These are phyloP conservation scores for Turritis glabra DNA, from an alignment of 345 rosid species.

Conservation along the genomic window DNA sequence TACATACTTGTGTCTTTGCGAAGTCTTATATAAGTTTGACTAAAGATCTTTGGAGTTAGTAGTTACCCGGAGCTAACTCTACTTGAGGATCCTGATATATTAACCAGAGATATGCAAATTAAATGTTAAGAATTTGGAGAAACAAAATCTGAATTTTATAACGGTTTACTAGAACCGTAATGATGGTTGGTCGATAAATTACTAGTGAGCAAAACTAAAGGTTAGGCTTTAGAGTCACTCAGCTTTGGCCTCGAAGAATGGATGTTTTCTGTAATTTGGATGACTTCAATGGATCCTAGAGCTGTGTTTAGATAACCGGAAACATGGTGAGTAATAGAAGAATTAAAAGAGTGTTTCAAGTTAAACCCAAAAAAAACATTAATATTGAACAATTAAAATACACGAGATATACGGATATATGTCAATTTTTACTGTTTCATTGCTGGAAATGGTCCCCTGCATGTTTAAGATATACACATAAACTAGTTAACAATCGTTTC, in stretches of 20 bases:
- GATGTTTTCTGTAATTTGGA: not conserved
- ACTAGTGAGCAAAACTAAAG: not conserved
- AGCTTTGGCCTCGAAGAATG: not conserved
- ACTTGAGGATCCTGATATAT: not conserved
- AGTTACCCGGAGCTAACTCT: not conserved
- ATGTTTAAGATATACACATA: conserved; percentile 19
- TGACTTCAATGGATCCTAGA: not conserved
- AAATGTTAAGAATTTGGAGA: not conserved
- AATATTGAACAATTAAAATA: not conserved
- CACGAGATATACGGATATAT: conserved; percentile 3
- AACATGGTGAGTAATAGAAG: conserved; percentile 13
- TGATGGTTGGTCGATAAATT: not conserved
- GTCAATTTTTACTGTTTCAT: conserved; percentile 35
- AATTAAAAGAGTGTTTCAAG: not conserved
- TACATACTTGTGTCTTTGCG: not conserved
- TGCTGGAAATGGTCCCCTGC: conserved; percentile 41
- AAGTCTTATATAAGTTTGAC: not conserved
- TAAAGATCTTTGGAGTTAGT: not conserved
- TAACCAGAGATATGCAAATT: not conserved
- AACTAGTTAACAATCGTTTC: conserved; percentile 7
- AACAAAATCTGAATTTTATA: not conserved
- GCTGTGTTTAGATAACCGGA: not conserved
- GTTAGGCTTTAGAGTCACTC: not conserved
- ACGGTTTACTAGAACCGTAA: not conserved
- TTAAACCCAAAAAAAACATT: not conserved